phyloP scores from a whole-genome alignment of 108 stramenopile genomes.

The Chaetoceros tenuissimus region DNA sequence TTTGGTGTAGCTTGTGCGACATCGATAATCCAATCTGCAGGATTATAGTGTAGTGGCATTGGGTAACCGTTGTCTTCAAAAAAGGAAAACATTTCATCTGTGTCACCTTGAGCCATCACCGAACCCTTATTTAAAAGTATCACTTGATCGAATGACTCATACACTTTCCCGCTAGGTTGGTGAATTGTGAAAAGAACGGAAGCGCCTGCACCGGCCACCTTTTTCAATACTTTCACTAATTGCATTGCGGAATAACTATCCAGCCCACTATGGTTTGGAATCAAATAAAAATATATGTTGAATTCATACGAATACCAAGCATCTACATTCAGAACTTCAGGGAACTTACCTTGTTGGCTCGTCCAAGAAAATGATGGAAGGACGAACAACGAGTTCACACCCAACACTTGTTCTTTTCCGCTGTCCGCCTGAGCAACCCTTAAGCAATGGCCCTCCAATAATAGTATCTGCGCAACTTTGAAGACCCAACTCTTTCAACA shows the following conservation, averaged over 20 bases:
- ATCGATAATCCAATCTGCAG: slow-evolving; percentile 75
- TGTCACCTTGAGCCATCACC: slow-evolving; percentile 64
- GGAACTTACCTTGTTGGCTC: slow-evolving; percentile 18
- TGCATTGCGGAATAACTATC: slow-evolving; percentile 69
- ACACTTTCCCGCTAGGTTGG: slow-evolving; percentile 82
- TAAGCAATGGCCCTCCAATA: slow-evolving; percentile 55
- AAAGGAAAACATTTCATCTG: slow-evolving; percentile 30
- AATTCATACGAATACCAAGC: background rate
- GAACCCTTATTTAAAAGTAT: slow-evolving; percentile 64
- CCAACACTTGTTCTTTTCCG: slow-evolving; percentile 64
- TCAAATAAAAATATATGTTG: slow-evolving; percentile 1
- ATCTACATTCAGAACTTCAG: background rate
- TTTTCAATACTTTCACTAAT: slow-evolving; percentile 65
- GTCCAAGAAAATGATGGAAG: slow-evolving; percentile 58
- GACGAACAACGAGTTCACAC: slow-evolving; percentile 65
- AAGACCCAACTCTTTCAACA: slow-evolving; percentile 70
- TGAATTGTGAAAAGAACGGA: slow-evolving; percentile 88
- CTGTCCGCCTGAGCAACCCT: slow-evolving; percentile 74
- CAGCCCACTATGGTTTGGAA: slow-evolving; percentile 59
- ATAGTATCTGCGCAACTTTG: slow-evolving; percentile 56
- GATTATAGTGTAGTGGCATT: slow-evolving; percentile 62
- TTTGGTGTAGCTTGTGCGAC: slow-evolving; percentile 40
- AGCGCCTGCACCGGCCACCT: slow-evolving; percentile 67
- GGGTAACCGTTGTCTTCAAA: slow-evolving; percentile 46
- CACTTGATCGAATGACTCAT: slow-evolving; percentile 68